Evolutionary conservation across 805 yeast genomes (phyloP).

Genomic region (Yueomyces sinensis): DNA sequence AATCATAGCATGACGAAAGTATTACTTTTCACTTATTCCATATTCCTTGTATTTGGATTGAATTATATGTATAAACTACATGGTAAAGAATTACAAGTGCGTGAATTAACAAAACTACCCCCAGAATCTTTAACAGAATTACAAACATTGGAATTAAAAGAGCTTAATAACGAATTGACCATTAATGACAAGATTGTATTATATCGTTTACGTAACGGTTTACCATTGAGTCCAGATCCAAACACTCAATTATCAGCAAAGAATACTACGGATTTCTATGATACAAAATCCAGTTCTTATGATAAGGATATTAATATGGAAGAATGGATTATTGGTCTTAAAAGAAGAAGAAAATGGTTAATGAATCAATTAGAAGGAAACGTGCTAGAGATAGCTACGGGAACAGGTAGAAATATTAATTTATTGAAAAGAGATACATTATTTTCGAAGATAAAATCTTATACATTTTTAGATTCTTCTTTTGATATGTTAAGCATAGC

Average conservation of each 20-base stretch:
- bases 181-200: slow-evolving; percentile 39
- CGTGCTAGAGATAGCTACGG: slow-evolving; percentile 88
- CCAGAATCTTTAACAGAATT: slow-evolving; percentile 3
- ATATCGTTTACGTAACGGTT: slow-evolving; percentile 12
- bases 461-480: slow-evolving; percentile 81
- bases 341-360: slow-evolving; percentile 60
- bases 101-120: slow-evolving; percentile 13
- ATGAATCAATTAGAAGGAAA: slow-evolving; percentile 76
- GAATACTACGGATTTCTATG: slow-evolving; percentile 75
- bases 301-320: slow-evolving; percentile 62
- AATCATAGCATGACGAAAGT: slow-evolving; percentile 50
- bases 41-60: slow-evolving; percentile 45
- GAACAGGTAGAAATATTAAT: slow-evolving; percentile 87
- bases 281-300: slow-evolving; percentile 63
- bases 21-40: slow-evolving; percentile 45
- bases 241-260: slow-evolving; percentile 48
- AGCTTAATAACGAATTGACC: slow-evolving; percentile 44
- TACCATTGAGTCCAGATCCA: not conserved
- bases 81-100: slow-evolving; percentile 49
- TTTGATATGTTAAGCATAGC: slow-evolving; percentile 75
- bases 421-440: slow-evolving; percentile 56
- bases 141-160: slow-evolving; percentile 33
- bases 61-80: slow-evolving; percentile 55
- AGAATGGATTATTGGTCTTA: slow-evolving; percentile 32
- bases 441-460: slow-evolving; percentile 41